Evolutionary conservation across 2,329 filamentous ascomycete genomes (phyloP).

Genomic region (Colletotrichum nymphaeae): DNA sequence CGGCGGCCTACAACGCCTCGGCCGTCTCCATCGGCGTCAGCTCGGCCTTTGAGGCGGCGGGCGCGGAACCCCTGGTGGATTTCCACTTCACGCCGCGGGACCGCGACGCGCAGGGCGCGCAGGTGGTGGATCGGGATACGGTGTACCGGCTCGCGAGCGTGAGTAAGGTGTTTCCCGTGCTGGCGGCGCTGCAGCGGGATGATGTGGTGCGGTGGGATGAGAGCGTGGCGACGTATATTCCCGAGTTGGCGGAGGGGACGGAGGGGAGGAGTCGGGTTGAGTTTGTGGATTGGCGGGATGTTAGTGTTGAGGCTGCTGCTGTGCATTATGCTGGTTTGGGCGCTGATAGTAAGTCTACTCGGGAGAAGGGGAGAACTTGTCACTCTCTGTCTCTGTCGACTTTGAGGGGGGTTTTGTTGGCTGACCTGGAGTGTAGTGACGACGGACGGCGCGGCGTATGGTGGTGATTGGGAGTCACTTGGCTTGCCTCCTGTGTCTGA

Average conservation of each 20-base stretch:
- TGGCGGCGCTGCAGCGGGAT: slow-evolving; percentile 30
- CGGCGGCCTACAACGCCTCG: slow-evolving; percentile 37
- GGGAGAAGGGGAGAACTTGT: no score
- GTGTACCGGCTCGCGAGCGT: slow-evolving; percentile 56
- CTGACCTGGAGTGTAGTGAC: slow-evolving; percentile 42
- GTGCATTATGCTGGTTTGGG: slow-evolving; percentile 58
- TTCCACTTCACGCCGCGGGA: slow-evolving; percentile 40
- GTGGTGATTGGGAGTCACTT: slow-evolving; percentile 42
- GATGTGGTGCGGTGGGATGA: slow-evolving; percentile 45
- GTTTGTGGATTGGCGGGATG: slow-evolving; percentile 56
- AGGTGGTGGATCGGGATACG: slow-evolving; percentile 44
- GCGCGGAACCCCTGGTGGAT: slow-evolving; percentile 41
- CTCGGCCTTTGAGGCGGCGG: slow-evolving; percentile 39
- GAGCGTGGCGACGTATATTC: slow-evolving; percentile 58
- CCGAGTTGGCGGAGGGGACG: slow-evolving; percentile 45
- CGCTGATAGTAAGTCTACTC: slow-evolving; percentile 45
- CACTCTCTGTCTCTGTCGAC: no score
- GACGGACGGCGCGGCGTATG: slow-evolving; percentile 45
- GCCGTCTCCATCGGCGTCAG: slow-evolving; percentile 42
- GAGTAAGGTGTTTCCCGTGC: slow-evolving; percentile 47
- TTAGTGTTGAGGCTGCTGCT: slow-evolving; percentile 58
- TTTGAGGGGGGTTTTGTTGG: neutral
- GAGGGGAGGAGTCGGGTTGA: slow-evolving; percentile 41
- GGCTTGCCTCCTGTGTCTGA: slow-evolving; percentile 46
- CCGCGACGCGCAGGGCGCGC: slow-evolving; percentile 38